Evolutionary conservation across 2,329 filamentous ascomycete genomes (phyloP), one percentile per base, ranked within the genome.

Genomic region (Lachnellula willkommii): DNA sequence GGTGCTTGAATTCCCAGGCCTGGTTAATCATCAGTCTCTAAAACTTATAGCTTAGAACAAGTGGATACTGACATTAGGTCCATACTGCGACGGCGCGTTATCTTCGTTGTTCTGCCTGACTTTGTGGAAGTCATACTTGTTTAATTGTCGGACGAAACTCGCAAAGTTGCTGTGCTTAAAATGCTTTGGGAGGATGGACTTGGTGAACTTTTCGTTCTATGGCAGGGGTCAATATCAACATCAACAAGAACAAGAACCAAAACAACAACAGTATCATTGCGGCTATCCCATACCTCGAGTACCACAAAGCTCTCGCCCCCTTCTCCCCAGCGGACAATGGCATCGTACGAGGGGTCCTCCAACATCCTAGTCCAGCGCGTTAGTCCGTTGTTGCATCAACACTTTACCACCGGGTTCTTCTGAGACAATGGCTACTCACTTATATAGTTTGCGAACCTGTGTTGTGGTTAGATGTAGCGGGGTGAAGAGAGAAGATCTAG

Each of bases 131-230:
- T 96, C 92, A 72, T 95, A 96, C 71, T 96, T 96, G 77, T 96
- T 96, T 56, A 96, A 77, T 71, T 96, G 92, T 49, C 92, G 88
- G 56, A 96, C 92, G 70, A 96, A 96, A 73, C 91, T 96, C 35
- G 92, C 92, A 76, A 96, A 96, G 72, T 96, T 96, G 81, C 90
- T 95, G 75, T 97, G 94, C 74, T 99, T 99, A 79, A 99, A 99
- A 68, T 97, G 91, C 71, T 97, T 96, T 2, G 94, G 94, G 15
- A 99, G 83, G 66, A 99, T 95, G 40, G 89, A 88, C 72, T 96
- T 96, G 22, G 94, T 97, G 69, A 99, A 99, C 72, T 95, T 96
- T 72, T 97, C 93, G 72, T 95, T 95, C 93, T 96, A 71, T 26
- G 57, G 51, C 48, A 39, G 54, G 54, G 56, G 63, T 68, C 59